Conservation (phyloP, 1,139 yeast genomes). For the Kluyveromyces sp. region DNA sequence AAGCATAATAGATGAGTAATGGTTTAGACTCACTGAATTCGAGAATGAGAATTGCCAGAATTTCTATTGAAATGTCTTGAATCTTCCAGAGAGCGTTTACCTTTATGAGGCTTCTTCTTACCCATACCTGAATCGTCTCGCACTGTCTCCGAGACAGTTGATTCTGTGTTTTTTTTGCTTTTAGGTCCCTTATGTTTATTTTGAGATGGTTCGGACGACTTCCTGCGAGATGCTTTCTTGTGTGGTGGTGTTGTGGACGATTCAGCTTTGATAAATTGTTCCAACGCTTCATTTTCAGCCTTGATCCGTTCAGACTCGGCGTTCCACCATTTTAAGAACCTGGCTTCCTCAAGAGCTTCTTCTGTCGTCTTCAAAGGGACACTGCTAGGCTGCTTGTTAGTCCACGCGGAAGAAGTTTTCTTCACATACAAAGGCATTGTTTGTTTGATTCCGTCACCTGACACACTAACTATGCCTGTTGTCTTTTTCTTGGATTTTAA, state of each 20-base stretch:
- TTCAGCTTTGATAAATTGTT: background rate
- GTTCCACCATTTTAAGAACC: conserved; percentile 48
- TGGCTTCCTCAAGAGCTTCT: conserved; percentile 48
- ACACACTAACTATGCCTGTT: conserved; percentile 8
- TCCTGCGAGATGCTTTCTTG: background rate
- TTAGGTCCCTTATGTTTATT: background rate
- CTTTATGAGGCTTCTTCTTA: too few species aligned
- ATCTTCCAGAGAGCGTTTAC: too few species aligned
- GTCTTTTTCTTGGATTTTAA: conserved; percentile 4
- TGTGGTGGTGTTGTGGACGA: background rate
- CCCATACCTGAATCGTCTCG: too few species aligned
- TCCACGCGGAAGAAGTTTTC: background rate
- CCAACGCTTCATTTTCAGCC: conserved; percentile 26
- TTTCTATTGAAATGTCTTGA: too few species aligned
- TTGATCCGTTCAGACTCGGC: conserved; percentile 55
- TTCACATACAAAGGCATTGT: conserved; percentile 11
- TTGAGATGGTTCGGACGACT: background rate
- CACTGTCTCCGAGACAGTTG: background rate
- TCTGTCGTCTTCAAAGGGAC: conserved; percentile 33
- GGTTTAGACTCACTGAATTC: too few species aligned
- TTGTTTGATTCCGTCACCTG: conserved; percentile 10
- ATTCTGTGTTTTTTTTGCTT: background rate
- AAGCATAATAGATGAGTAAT: too few species aligned
- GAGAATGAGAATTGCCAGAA: too few species aligned
- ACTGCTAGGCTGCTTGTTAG: background rate